These are phyloP conservation scores for Vanderwaltozyma polyspora DNA, from an alignment of 805 yeast genomes.

Conservation along the genomic window DNA sequence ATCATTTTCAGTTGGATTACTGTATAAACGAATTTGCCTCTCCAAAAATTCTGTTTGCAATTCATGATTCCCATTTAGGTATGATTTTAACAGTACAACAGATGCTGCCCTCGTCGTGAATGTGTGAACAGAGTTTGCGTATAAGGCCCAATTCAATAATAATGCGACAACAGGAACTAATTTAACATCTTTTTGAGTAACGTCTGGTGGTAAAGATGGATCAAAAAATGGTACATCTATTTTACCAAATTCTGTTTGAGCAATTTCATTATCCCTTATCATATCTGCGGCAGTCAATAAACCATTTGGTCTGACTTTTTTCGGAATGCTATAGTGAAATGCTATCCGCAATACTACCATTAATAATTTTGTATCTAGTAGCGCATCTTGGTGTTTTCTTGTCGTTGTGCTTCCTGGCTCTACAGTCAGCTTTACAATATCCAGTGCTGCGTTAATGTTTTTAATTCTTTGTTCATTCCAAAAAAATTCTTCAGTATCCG, in stretches of 20 bases:
- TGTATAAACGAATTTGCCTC: constrained; percentile 47
- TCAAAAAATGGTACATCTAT: constrained; percentile 91
- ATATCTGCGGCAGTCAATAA: constrained; percentile 68
- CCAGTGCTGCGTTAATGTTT: constrained; percentile 57
- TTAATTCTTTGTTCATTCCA: constrained; percentile 72
- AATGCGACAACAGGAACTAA: constrained; percentile 63
- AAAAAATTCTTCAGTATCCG: constrained; percentile 34
- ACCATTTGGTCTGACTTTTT: constrained; percentile 54
- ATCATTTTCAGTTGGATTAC: constrained; percentile 3
- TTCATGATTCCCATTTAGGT: constrained; percentile 50
- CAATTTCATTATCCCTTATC: constrained; percentile 50
- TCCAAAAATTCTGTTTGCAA: constrained; percentile 52
- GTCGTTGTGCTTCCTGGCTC: constrained; percentile 62
- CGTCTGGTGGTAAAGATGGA: constrained; percentile 41
- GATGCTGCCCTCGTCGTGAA: constrained; percentile 78
- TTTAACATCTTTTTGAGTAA: constrained; percentile 6
- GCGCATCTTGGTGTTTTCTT: constrained; percentile 44
- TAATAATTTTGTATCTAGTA: constrained; percentile 52
- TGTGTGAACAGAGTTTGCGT: constrained; percentile 68
- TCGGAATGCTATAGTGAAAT: constrained; percentile 56
- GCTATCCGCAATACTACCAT: constrained; percentile 57
- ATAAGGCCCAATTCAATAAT: constrained; percentile 71
- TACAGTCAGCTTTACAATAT: constrained; percentile 62
- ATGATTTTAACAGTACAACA: constrained; percentile 51
- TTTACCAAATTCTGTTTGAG: constrained; percentile 62